Base-by-base conservation (phyloP, 768 basidiomycete genomes). In the Pisolithus sp. region DNA sequence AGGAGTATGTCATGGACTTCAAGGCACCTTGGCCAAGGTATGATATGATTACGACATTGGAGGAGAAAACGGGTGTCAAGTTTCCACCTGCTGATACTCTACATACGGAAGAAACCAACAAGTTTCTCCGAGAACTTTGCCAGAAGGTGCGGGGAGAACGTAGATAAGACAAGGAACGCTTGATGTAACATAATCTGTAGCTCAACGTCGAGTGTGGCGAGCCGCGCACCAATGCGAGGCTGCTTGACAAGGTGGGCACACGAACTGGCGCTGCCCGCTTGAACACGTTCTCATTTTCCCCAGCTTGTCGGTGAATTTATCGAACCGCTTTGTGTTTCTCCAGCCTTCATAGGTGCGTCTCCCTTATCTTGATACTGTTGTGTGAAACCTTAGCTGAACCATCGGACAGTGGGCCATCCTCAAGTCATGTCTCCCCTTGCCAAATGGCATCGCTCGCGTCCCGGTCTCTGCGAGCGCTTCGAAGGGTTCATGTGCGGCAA, bases 351-450 rank as follows among this genome's bases (percentile, higher is more conserved):
- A 59, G 85, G 89, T 86, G 59, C 44, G 76, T 51, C 30, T 20
- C 26, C 6, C 9, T n/a, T 10, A 5, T 54, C 2, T 2, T 26
- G 21, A 17, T 17, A 28, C 51, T 59, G 31, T 63, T 24, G 17
- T 1, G 15, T 41, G 48, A 21, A 17, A 28, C 51, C 3, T 15
- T 9, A 17, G 5, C n/a, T 31, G 26, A 43, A 26, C 24, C 21
- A 39, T 9, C 9, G 20, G 48, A 8, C 58, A 87, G 93, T 95
- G 56, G 96, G 96, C 28, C 96, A 98, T 72, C 96, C 96, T 15
- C 94, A 98, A 75, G 92, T 98, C 58, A 99, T 99, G 96, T 97
- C 95, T 0, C 96, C 96, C 3, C 84, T 99, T 34, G 96, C 96
- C 69, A 99, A 99, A 76, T 91, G 89, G 81, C 94, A 98, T 70